Percentiles rank a stretch among this genome's conserved stretches.
These are phyloP conservation scores for Paraphaeosphaeria minitans DNA, from an alignment of 2,329 filamentous ascomycete genomes.

Conservation along the genomic window DNA sequence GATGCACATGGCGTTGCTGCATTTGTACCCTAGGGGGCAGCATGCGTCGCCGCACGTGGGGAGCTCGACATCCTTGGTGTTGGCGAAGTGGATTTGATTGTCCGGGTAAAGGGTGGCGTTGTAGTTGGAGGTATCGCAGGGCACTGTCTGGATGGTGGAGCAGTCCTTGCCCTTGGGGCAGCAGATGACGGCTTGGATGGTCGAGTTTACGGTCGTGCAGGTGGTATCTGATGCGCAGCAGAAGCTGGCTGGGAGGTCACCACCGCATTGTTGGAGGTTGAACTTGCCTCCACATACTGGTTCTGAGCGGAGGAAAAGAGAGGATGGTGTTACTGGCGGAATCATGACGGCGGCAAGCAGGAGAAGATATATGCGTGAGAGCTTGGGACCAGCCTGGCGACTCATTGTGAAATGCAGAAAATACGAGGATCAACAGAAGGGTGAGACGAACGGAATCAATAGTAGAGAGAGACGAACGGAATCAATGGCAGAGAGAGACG, in stretches of 20 bases:
- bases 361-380: constrained; percentile 41
- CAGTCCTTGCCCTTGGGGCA: constrained; percentile 67
- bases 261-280: constrained; percentile 58
- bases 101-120: constrained; percentile 62
- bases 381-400: constrained; percentile 33
- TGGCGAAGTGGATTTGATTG: constrained; percentile 69
- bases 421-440: constrained; percentile 7
- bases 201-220: constrained; percentile 64
- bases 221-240: constrained; percentile 64
- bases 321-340: constrained; percentile 30
- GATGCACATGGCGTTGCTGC: constrained; percentile 59
- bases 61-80: constrained; percentile 60
- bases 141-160: constrained; percentile 65
- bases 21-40: constrained; percentile 75
- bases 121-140: constrained; percentile 67
- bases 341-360: constrained; percentile 36
- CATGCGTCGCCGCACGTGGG: constrained; percentile 64
- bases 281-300: constrained; percentile 57
- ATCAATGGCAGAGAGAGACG: background rate
- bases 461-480: too few relatives aligned
- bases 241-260: constrained; percentile 65
- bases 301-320: constrained; percentile 38
- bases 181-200: constrained; percentile 72
- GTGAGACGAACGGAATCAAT: background rate
- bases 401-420: constrained; percentile 29